Conservation (phyloP, 805 yeast species). For the Blastobotrys muscicola region DNA sequence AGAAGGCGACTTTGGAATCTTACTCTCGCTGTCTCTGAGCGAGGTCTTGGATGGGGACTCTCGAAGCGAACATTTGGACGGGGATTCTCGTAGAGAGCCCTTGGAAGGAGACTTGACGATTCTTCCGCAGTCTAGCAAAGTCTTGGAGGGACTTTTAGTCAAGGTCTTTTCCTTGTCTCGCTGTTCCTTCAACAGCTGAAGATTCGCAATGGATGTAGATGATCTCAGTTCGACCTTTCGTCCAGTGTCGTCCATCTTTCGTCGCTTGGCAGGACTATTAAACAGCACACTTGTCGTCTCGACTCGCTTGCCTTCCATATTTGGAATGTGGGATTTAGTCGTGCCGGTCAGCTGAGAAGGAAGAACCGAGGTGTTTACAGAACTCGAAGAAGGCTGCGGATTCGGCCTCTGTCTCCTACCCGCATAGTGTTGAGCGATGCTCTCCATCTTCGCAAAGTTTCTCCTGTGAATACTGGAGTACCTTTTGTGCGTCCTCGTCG, state of each 20-base stretch:
- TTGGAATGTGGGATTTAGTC: background rate
- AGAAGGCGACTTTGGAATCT: too few relatives aligned
- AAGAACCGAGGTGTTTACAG: background rate
- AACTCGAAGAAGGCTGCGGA: background rate
- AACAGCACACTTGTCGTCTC: background rate
- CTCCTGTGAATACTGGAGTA: slow-evolving; percentile 20
- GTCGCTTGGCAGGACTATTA: slow-evolving; percentile 14
- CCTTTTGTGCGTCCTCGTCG: slow-evolving; percentile 10
- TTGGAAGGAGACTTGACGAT: too few relatives aligned
- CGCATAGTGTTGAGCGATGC: slow-evolving; percentile 15
- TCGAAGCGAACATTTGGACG: too few relatives aligned
- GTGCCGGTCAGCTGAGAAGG: background rate
- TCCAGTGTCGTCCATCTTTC: slow-evolving; percentile 5
- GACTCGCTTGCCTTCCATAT: slow-evolving; percentile 3
- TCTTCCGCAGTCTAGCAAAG: too few relatives aligned
- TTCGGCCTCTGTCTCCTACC: background rate
- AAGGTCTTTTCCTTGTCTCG: too few relatives aligned
- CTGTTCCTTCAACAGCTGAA: too few relatives aligned
- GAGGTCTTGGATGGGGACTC: too few relatives aligned
- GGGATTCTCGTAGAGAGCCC: too few relatives aligned
- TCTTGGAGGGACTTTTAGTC: too few relatives aligned
- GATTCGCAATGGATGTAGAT: background rate
- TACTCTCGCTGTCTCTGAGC: too few relatives aligned
- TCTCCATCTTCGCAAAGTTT: slow-evolving; percentile 20
- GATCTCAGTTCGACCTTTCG: slow-evolving; percentile 2